Base-by-base conservation (phyloP, 2,329 filamentous ascomycete genomes). In the Trichoderma semiorbis region DNA sequence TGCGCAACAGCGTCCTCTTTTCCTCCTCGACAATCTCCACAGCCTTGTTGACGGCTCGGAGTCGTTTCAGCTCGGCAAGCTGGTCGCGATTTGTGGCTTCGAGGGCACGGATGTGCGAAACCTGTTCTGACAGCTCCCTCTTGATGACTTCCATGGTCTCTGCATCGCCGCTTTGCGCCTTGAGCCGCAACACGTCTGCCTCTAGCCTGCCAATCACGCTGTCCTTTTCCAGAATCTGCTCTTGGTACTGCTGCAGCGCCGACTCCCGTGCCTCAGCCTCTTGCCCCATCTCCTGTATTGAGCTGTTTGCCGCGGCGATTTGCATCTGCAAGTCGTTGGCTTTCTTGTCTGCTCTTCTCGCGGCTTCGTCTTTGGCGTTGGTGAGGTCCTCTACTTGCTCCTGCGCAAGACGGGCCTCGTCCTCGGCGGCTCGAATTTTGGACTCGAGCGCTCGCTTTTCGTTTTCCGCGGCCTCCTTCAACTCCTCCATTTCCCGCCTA, bases 11-110 rank as follows among this genome's bases (percentile, higher is more conserved):
- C 0, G 90, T 89, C 73, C 93, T 87, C 84, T 98, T 98, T 83
- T 99, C 94, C 80, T 99, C 96, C 79, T 99, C 94, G 0, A 98
- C 92, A 2, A 99, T 89, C 78, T 97, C 93, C 1, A 97, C 91
- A n/a, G 93, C 93, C 81, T 93, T 95, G 79, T 94, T 91, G 4
- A 92, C 83, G 75, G 94, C 92, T 16, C 94, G 91, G 47, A 97
- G 86, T 75, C 94, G 92, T 76, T 92, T 93, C 43, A 99, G 83
- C 79, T 99, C 95, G 0, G 87, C 82, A 16, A 89, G 85, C 78
- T 97, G 93, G 64, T 97, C 93, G 28, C 93, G 87, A 74, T 94
- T 97, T 43, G 89, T 89, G 1, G 89, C 87, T 79, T 99, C 96
- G 3, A 99, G 85, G 34, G 89, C 91, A 72, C 93, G 91, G 74